A percentile compares a stretch with the other conserved stretches of the same genome.
These are phyloP conservation scores for Chaetomium olivaceum DNA, from an alignment of 2,329 filamentous ascomycete species.

Conservation along the genomic window DNA sequence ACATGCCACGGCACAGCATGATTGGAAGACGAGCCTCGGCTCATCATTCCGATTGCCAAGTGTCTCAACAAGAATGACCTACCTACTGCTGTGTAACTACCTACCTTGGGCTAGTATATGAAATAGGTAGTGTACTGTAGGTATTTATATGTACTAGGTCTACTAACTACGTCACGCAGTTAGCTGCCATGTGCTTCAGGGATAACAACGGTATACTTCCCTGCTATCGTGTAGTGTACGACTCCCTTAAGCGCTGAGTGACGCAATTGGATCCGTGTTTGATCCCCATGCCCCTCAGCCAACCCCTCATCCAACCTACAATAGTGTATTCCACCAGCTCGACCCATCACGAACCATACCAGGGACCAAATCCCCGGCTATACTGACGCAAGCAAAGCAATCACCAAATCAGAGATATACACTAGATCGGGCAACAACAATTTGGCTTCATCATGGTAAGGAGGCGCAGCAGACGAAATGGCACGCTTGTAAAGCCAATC, in stretches of 20 bases:
- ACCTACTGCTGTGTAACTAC: too few species aligned
- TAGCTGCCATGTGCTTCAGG: not conserved
- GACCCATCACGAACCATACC: not conserved
- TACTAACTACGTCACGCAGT: not conserved
- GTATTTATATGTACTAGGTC: too few species aligned
- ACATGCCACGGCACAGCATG: not conserved
- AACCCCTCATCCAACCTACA: not conserved
- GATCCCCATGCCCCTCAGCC: not conserved
- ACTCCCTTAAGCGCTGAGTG: not conserved
- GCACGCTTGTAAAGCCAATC: not conserved
- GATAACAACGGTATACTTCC: not conserved
- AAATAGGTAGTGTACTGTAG: too few species aligned
- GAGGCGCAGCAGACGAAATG: not conserved
- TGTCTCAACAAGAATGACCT: not conserved
- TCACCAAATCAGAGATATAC: not conserved
- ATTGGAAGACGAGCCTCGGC: not conserved
- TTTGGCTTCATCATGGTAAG: constrained; percentile 10
- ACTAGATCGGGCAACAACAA: not conserved
- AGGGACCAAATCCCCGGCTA: not conserved
- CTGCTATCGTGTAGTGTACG: not conserved
- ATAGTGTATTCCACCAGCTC: too few species aligned
- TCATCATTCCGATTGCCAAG: not conserved
- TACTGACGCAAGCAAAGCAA: not conserved
- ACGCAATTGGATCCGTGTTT: not conserved
- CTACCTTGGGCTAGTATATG: too few species aligned